These are phyloP conservation scores for Fusarium cicatricum DNA, from an alignment of 2,329 filamentous ascomycete species.

Conservation along the genomic window DNA sequence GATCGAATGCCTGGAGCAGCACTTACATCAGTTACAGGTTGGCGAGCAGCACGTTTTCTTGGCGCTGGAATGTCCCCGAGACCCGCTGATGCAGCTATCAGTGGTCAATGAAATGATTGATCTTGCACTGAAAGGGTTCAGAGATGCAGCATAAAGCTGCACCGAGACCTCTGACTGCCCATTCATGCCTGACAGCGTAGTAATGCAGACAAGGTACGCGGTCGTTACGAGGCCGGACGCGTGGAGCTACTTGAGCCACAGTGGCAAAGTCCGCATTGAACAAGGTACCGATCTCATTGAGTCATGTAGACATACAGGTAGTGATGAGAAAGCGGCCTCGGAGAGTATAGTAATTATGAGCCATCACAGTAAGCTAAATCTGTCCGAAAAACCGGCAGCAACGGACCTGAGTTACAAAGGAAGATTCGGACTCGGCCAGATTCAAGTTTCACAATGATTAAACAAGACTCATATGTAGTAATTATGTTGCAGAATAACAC, in stretches of 20 bases:
- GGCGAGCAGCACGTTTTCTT: slow-evolving; percentile 15
- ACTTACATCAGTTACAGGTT: slow-evolving; percentile 33
- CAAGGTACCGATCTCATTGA: slow-evolving; percentile 29
- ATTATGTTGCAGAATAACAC: slow-evolving; percentile 7
- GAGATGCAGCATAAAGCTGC: slow-evolving; percentile 6
- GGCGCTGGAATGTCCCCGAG: slow-evolving; percentile 19
- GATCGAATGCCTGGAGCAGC: slow-evolving; percentile 36
- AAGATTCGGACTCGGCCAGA: slow-evolving; percentile 7
- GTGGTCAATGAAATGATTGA: slow-evolving; percentile 29
- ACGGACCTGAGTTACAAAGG: background rate
- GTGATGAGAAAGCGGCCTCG: slow-evolving; percentile 24
- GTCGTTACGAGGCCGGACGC: slow-evolving; percentile 30
- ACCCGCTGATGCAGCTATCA: slow-evolving; percentile 27
- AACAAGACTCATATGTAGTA: background rate
- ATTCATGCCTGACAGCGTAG: slow-evolving; percentile 32
- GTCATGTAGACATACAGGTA: slow-evolving; percentile 31
- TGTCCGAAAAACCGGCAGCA: slow-evolving; percentile 13
- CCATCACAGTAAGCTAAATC: slow-evolving; percentile 17
- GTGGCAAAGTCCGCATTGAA: slow-evolving; percentile 9
- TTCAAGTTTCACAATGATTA: background rate
- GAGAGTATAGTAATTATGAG: slow-evolving; percentile 11
- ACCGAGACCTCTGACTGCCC: slow-evolving; percentile 9
- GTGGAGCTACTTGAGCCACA: slow-evolving; percentile 24
- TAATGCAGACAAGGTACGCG: slow-evolving; percentile 28
- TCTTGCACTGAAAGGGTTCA: slow-evolving; percentile 32